Evolutionary conservation across 768 basidiomycete genomes (phyloP).

Genomic region (Imleria badia): DNA sequence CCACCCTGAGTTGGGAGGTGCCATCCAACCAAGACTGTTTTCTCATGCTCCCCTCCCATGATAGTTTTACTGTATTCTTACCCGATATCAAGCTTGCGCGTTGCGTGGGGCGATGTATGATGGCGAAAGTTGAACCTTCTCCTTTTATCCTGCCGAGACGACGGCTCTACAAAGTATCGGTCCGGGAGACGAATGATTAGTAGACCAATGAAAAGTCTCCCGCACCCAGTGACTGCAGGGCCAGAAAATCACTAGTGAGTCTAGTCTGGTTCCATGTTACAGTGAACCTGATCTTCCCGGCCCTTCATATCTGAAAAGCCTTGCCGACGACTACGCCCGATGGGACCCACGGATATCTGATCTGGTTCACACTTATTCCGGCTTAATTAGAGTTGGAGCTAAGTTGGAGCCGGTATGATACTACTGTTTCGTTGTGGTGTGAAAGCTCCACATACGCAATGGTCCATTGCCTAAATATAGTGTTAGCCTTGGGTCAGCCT

Average conservation of each 20-base stretch:
- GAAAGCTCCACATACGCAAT: neutral
- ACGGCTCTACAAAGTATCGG: too few species aligned
- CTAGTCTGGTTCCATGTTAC: too few species aligned
- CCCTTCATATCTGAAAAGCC: neutral
- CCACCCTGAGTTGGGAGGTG: neutral
- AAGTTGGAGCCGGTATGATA: too few species aligned
- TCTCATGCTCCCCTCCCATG: slow-evolving; percentile 11
- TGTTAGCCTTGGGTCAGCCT: too few species aligned
- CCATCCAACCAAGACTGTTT: neutral
- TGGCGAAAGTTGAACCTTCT: neutral
- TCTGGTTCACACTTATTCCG: slow-evolving; percentile 2
- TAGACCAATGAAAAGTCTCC: neutral
- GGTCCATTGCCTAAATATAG: slow-evolving; percentile 7
- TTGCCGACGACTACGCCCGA: neutral
- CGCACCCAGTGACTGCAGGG: too few species aligned
- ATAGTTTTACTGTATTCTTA: neutral
- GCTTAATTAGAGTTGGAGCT: slow-evolving; percentile 1
- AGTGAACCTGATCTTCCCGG: too few species aligned
- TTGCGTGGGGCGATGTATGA: neutral
- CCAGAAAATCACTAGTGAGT: too few species aligned
- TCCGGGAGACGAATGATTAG: too few species aligned
- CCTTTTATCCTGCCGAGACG: neutral
- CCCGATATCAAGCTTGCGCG: neutral
- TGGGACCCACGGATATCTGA: slow-evolving; percentile 2
- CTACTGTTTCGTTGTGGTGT: neutral